These are phyloP conservation scores for Saposhnikovia divaricata DNA, from an alignment of 129 eudicot species.

Conservation along the genomic window DNA sequence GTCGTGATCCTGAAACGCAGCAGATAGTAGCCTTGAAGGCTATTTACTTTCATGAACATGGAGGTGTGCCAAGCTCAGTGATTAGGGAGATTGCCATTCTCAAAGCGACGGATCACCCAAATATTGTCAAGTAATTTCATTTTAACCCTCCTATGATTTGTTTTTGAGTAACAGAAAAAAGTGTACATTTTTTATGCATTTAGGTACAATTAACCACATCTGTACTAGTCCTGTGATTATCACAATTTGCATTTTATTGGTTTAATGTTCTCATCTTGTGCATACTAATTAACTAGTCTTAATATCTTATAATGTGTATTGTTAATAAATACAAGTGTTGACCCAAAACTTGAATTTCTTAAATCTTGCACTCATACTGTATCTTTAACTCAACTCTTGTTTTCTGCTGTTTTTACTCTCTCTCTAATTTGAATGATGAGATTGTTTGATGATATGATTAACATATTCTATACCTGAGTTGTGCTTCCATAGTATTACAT, in stretches of 20 bases:
- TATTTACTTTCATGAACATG: constrained; percentile 4
- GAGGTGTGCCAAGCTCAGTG: constrained; percentile 10
- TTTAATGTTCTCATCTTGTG: no score
- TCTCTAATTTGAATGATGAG: background rate
- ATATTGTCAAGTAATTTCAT: constrained; percentile 7
- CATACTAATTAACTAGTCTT: background rate
- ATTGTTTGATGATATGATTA: background rate
- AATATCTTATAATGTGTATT: background rate
- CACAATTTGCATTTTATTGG: background rate
- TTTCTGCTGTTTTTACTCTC: background rate
- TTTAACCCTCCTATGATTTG: background rate
- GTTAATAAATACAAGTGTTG: background rate
- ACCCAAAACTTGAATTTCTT: background rate
- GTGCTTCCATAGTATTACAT: background rate
- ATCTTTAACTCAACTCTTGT: background rate
- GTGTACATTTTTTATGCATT: background rate
- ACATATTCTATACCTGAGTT: background rate
- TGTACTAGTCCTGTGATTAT: background rate
- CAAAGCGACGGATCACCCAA: background rate
- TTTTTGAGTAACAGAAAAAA: no score
- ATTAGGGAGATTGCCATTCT: constrained; percentile 13
- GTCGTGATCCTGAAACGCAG: background rate
- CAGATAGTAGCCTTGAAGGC: constrained; percentile 1
- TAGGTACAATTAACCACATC: no score
- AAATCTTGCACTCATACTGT: background rate